A percentile compares a stretch with the other conserved stretches of the same genome.
These are phyloP conservation scores for Russula sp. DNA, from an alignment of 768 basidiomycete species.

Conservation along the genomic window DNA sequence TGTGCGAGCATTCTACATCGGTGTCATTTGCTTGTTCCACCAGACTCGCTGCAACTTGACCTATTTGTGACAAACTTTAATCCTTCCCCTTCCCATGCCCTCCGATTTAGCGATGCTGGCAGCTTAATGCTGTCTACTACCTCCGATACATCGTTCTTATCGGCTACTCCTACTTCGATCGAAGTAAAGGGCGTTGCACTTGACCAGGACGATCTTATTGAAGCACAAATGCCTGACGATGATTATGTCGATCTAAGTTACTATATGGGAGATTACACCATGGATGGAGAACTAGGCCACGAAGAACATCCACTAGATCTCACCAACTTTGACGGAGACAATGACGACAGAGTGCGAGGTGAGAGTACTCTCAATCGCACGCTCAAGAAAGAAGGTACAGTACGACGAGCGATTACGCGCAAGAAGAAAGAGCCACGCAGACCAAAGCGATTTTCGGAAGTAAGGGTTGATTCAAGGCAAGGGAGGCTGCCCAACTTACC, in stretches of 20 bases:
- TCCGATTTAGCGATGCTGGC: neutral
- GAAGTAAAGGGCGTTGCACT: slow-evolving; percentile 12
- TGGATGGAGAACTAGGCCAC: slow-evolving; percentile 41
- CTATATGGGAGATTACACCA: slow-evolving; percentile 40
- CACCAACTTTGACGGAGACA: slow-evolving; percentile 78
- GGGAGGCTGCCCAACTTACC: neutral
- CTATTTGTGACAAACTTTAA: slow-evolving; percentile 70
- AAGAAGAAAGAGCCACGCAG: slow-evolving; percentile 29
- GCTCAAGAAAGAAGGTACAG: slow-evolving; percentile 59
- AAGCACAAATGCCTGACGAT: slow-evolving; percentile 25
- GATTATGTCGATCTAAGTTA: slow-evolving; percentile 45
- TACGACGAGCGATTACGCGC: slow-evolving; percentile 50
- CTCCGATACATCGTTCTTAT: slow-evolving; percentile 1
- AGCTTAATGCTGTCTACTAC: neutral
- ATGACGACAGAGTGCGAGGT: slow-evolving; percentile 54
- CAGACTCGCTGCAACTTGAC: slow-evolving; percentile 54
- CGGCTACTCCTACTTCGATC: neutral
- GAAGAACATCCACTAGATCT: slow-evolving; percentile 58
- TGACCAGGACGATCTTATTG: slow-evolving; percentile 13
- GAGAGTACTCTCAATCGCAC: slow-evolving; percentile 52
- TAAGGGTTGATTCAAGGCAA: neutral
- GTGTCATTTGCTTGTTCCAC: slow-evolving; percentile 55
- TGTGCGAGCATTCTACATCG: slow-evolving; percentile 62
- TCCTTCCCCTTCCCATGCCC: slow-evolving; percentile 5
- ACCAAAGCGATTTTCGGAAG: slow-evolving; percentile 5